A percentile compares a stretch with the other conserved stretches of the same genome.
These are phyloP conservation scores for Saccharomycopsis phalli DNA, from an alignment of 1,139 yeast species.

Conservation along the genomic window DNA sequence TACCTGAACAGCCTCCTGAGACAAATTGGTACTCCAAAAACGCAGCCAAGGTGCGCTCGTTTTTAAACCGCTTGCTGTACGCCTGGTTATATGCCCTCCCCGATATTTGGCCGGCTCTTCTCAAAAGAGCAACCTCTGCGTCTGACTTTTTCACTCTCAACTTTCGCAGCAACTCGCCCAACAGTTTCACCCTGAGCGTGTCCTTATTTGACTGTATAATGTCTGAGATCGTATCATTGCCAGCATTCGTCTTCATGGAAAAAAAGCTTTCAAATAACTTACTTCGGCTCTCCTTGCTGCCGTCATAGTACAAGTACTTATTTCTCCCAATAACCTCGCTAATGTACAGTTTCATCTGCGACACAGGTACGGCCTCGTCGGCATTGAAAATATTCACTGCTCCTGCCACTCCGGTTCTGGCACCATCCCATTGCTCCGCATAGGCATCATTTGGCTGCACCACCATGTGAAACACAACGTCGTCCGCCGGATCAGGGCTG, in stretches of 20 bases:
- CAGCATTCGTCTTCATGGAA: constrained; percentile 21
- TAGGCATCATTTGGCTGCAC: constrained; percentile 77
- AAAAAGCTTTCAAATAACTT: constrained; percentile 24
- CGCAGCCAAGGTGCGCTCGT: constrained; percentile 76
- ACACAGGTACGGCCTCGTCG: constrained; percentile 55
- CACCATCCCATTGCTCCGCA: constrained; percentile 93
- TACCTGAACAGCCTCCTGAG: constrained; percentile 78
- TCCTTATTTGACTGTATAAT: constrained; percentile 26
- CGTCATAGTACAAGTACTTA: constrained; percentile 43
- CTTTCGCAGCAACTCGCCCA: constrained; percentile 43
- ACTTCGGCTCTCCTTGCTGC: constrained; percentile 22
- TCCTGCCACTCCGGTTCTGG: constrained; percentile 77
- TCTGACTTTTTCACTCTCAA: constrained; percentile 65
- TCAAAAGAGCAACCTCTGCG: constrained; percentile 69
- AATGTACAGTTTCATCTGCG: constrained; percentile 35
- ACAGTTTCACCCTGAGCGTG: constrained; percentile 30
- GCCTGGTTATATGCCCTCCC: constrained; percentile 80
- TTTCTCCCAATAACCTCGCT: constrained; percentile 38
- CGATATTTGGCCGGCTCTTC: constrained; percentile 73
- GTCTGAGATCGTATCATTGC: constrained; percentile 25
- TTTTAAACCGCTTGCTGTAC: constrained; percentile 52
- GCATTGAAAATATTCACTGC: constrained; percentile 82
- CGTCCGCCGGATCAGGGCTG: constrained; percentile 41
- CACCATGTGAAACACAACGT: constrained; percentile 60
- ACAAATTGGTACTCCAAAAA: constrained; percentile 77